These are phyloP conservation scores for Mycosarcoma maydis DNA, from an alignment of 1,284 basidiomycete species.

Conservation along the genomic window DNA sequence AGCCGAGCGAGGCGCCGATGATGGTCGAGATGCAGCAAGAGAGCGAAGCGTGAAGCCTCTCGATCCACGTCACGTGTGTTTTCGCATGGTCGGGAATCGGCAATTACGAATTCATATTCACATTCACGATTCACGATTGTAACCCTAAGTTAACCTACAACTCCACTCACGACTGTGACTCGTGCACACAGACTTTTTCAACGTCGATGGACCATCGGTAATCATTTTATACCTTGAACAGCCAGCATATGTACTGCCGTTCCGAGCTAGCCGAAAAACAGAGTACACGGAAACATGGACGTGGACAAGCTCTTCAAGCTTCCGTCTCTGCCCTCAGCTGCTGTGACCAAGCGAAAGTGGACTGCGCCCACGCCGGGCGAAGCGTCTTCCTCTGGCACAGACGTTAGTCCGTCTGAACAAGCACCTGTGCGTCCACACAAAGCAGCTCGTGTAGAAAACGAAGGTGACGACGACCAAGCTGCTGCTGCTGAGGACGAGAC, in stretches of 20 bases:
- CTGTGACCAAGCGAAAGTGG: conserved; percentile 64
- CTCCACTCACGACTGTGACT: too few relatives aligned
- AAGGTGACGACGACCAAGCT: conserved; percentile 21
- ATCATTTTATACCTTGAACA: too few relatives aligned
- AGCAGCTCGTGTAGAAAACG: conserved; percentile 37
- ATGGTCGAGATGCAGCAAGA: background rate
- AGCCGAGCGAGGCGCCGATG: background rate
- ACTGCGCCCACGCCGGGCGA: conserved; percentile 35
- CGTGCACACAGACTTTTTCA: too few relatives aligned
- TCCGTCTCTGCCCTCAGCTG: conserved; percentile 57
- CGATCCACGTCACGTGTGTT: too few relatives aligned
- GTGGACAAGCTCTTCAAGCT: conserved; percentile 66
- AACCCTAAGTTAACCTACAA: too few relatives aligned
- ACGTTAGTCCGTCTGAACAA: conserved; percentile 2
- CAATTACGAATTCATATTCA: too few relatives aligned
- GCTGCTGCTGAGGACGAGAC: conserved; percentile 27
- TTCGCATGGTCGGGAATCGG: too few relatives aligned
- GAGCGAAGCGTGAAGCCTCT: background rate
- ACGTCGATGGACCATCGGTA: too few relatives aligned
- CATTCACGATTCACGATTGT: too few relatives aligned
- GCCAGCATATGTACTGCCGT: too few relatives aligned
- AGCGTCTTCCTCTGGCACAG: conserved; percentile 6
- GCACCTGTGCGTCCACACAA: conserved; percentile 9
- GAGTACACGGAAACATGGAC: conserved; percentile 61
- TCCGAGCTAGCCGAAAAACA: too few relatives aligned